These are phyloP conservation scores for Passalora sequoiae DNA, from an alignment of 2,329 filamentous ascomycete species.

Conservation along the genomic window DNA sequence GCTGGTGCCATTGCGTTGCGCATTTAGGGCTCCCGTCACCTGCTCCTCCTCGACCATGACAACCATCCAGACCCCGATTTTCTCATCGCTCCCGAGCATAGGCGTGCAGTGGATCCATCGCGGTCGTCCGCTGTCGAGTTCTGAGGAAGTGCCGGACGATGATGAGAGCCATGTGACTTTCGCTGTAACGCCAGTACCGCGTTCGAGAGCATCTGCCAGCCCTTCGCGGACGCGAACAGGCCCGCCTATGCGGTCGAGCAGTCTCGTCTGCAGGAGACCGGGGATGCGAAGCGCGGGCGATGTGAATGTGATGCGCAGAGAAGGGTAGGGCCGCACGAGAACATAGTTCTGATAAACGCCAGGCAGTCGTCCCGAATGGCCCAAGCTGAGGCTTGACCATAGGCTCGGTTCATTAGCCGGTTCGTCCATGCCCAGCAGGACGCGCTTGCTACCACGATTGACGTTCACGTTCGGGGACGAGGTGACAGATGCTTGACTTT, in stretches of 20 bases:
- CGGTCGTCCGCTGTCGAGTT: constrained; percentile 23
- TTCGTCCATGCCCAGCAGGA: constrained; percentile 33
- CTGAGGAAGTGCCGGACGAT: too few species aligned
- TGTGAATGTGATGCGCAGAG: constrained; percentile 62
- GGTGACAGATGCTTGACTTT: constrained; percentile 1
- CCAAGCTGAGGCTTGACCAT: constrained; percentile 31
- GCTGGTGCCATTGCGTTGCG: constrained; percentile 2
- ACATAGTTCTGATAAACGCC: constrained; percentile 48
- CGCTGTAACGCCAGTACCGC: constrained; percentile 40
- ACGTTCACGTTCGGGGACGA: background rate
- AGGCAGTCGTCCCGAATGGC: constrained; percentile 33
- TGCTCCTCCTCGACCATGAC: constrained; percentile 42
- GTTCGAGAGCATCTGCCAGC: constrained; percentile 37
- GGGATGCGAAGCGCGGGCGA: constrained; percentile 63
- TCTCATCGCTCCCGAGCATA: constrained; percentile 39
- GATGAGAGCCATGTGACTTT: constrained; percentile 38
- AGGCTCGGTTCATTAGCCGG: constrained; percentile 19
- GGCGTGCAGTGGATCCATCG: constrained; percentile 45
- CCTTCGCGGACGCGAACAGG: constrained; percentile 35
- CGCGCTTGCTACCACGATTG: constrained; percentile 3
- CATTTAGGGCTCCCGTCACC: constrained; percentile 27
- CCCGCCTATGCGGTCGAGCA: constrained; percentile 42
- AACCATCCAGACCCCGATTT: constrained; percentile 46
- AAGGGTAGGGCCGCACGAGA: constrained; percentile 62
- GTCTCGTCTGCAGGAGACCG: constrained; percentile 53